Percentiles rank a stretch among this genome's conserved stretches.
phyloP scores from a whole-genome alignment of 2,329 filamentous ascomycete species.

The Xylaria sp. region DNA sequence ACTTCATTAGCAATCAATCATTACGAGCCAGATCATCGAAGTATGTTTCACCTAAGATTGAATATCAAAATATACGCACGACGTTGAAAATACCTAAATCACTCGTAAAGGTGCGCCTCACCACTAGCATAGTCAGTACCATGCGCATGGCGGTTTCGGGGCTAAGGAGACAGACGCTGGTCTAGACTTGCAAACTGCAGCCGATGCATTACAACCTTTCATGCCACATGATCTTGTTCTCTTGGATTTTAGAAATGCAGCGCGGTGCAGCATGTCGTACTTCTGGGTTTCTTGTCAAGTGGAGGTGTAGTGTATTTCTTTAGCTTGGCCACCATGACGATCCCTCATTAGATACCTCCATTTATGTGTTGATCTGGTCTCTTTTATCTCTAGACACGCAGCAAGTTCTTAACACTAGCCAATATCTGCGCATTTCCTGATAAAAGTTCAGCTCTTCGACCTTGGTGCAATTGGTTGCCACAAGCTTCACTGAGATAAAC shows the following conservation, averaged over 20 bases:
- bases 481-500: neutral
- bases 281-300: neutral
- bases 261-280: neutral
- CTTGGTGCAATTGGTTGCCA: neutral
- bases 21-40: neutral
- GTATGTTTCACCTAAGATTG: neutral
- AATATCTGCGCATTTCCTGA: neutral
- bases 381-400: neutral
- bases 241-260: neutral
- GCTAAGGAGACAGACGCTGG: neutral
- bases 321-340: conserved; percentile 5
- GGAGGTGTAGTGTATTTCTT: neutral
- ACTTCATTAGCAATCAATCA: neutral
- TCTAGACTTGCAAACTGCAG: neutral
- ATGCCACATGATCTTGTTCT: neutral
- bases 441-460: neutral
- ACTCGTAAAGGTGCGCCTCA: no score
- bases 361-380: neutral
- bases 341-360: conserved; percentile 1
- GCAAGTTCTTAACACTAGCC: conserved; percentile 1
- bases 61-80: neutral
- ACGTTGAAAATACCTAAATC: neutral
- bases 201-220: neutral
- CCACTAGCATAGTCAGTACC: neutral
- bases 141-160: neutral